Conservation (phyloP, 2,329 filamentous ascomycete genomes). For the Botrytis sinoallii region DNA sequence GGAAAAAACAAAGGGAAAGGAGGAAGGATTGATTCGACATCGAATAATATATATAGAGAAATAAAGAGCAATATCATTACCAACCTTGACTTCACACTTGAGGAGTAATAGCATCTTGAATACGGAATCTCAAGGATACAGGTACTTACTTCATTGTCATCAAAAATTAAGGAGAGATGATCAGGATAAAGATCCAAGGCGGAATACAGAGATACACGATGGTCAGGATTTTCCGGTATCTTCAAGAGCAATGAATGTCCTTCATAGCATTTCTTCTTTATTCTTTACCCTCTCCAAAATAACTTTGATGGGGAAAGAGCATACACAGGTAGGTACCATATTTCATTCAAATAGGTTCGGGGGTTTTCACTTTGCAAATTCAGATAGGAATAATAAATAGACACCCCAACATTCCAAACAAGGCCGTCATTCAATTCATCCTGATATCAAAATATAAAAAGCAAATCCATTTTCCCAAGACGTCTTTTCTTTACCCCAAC, state of each 20-base stretch:
- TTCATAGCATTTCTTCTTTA: neutral
- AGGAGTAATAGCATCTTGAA: neutral
- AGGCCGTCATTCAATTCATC: neutral
- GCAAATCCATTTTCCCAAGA: neutral
- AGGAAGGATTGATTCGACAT: neutral
- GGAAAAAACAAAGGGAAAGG: neutral
- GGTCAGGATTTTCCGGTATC: neutral
- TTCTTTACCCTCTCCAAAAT: neutral
- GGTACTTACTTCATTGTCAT: neutral
- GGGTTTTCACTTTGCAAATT: neutral
- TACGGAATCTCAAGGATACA: neutral
- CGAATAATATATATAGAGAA: conserved; percentile 1
- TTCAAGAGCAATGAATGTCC: neutral
- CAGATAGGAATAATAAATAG: neutral
- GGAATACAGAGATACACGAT: neutral
- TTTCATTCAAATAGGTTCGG: neutral
- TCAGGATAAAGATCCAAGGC: neutral
- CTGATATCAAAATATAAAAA: neutral
- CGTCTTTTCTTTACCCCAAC: neutral
- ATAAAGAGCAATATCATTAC: neutral
- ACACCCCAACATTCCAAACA: neutral
- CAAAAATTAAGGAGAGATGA: neutral
- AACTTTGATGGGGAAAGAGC: neutral
- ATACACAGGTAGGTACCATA: neutral
- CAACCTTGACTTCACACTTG: neutral